Evolutionary conservation across 768 basidiomycete species (phyloP).

Genomic region (Leccinellum albellum): DNA sequence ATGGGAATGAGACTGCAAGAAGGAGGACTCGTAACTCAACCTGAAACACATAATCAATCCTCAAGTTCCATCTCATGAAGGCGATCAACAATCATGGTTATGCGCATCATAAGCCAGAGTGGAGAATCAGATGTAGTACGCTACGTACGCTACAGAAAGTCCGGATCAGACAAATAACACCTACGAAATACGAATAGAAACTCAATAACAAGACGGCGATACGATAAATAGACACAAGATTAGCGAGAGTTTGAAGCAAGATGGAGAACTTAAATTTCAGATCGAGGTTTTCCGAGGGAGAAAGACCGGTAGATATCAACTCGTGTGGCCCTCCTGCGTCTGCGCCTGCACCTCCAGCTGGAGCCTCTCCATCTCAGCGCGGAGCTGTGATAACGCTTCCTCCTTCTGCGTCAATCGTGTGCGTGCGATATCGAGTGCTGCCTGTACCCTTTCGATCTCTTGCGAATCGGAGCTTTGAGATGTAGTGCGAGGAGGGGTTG

Average conservation of each 20-base stretch:
- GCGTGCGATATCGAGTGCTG: conserved; percentile 18
- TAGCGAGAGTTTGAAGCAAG: background rate
- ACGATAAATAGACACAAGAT: background rate
- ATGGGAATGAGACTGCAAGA: no score
- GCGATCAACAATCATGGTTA: no score
- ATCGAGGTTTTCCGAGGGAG: background rate
- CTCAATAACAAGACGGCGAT: background rate
- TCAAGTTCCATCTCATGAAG: no score
- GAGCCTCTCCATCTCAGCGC: conserved; percentile 20
- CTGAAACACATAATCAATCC: no score
- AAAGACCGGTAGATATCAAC: background rate
- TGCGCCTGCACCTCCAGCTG: conserved; percentile 6
- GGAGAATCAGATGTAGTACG: no score
- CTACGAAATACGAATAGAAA: background rate
- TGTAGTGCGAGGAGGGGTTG: background rate
- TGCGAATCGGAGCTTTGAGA: conserved; percentile 7
- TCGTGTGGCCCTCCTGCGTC: background rate
- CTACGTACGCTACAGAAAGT: background rate
- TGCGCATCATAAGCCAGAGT: no score
- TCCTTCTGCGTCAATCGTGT: conserved; percentile 23
- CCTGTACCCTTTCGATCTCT: conserved; percentile 23
- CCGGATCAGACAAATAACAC: background rate
- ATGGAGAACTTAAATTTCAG: background rate
- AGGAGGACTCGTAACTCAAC: no score
- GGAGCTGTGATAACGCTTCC: conserved; percentile 18